These are phyloP conservation scores for Bombardia bombarda DNA, from an alignment of 495 filamentous ascomycete genomes.

Conservation along the genomic window DNA sequence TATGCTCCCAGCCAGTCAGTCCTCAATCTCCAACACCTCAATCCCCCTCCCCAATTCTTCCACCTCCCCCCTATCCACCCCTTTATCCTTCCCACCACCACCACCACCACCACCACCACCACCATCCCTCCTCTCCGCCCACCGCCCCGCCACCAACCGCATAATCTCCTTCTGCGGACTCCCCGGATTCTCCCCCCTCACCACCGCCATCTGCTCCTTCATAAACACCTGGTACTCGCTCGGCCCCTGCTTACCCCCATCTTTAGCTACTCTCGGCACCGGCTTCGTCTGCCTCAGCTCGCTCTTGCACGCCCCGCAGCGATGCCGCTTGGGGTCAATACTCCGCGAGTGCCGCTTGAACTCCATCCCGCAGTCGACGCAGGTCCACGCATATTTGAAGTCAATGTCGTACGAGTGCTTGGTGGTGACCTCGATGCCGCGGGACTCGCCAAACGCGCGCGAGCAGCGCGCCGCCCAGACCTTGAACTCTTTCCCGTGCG, in stretches of 20 bases:
- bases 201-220: conserved; percentile 50
- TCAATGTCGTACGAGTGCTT: conserved; percentile 82
- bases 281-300: conserved; percentile 72
- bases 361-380: conserved; percentile 54
- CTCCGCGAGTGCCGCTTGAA: conserved; percentile 79
- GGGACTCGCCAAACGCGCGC: conserved; percentile 29
- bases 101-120: not conserved
- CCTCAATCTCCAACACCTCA: not conserved
- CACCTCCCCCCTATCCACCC: not conserved
- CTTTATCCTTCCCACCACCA: not conserved
- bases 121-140: conserved; percentile 16
- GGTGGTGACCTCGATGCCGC: conserved; percentile 66
- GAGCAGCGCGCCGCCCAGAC: conserved; percentile 44
- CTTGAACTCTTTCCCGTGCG: conserved; percentile 83
- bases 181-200: conserved; percentile 45
- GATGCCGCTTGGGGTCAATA: conserved; percentile 55
- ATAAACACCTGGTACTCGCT: conserved; percentile 61
- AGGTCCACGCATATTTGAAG: conserved; percentile 85
- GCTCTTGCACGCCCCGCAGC: conserved; percentile 65
- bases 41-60: not conserved
- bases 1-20: too few relatives aligned
- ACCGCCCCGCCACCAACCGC: conserved; percentile 46
- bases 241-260: conserved; percentile 11
- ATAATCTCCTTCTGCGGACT: conserved; percentile 58
- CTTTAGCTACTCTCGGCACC: conserved; percentile 43